These are phyloP conservation scores for Alternaria conjuncta DNA, from an alignment of 2,329 filamentous ascomycete species.

Conservation along the genomic window DNA sequence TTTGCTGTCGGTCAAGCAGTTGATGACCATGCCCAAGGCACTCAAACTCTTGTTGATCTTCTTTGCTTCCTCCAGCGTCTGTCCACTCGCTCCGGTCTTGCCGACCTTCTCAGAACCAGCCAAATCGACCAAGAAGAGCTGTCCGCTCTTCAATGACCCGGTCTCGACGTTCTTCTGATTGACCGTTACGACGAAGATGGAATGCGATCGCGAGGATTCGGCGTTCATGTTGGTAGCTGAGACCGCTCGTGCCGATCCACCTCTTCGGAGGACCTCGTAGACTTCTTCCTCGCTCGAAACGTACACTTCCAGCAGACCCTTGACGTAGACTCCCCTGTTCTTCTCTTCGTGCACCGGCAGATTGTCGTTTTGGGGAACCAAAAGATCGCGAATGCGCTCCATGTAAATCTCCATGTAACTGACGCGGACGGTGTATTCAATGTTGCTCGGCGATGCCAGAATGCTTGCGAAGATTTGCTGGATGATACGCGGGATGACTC, in stretches of 20 bases:
- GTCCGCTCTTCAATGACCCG: slow-evolving; percentile 92
- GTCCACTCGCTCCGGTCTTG: slow-evolving; percentile 96
- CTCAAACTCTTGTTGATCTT: slow-evolving; percentile 99
- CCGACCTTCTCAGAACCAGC: slow-evolving; percentile 98
- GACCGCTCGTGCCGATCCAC: slow-evolving; percentile 87
- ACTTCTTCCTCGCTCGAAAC: slow-evolving; percentile 95
- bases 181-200: slow-evolving; percentile 96
- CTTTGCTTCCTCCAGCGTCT: slow-evolving; percentile 97
- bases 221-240: slow-evolving; percentile 99
- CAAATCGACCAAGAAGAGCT: slow-evolving; percentile 96
- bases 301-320: slow-evolving; percentile 92
- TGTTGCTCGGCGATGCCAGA: slow-evolving; percentile 85
- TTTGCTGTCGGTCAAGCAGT: slow-evolving; percentile 94
- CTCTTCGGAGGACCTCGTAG: slow-evolving; percentile 94
- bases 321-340: slow-evolving; percentile 94
- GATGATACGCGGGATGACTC: slow-evolving; percentile 95
- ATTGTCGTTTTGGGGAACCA: slow-evolving; percentile 93
- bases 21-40: slow-evolving; percentile 98
- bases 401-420: slow-evolving; percentile 99
- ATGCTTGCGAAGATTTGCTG: slow-evolving; percentile 98
- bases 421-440: slow-evolving; percentile 98
- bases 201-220: slow-evolving; percentile 96
- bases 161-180: slow-evolving; percentile 98
- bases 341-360: slow-evolving; percentile 98
- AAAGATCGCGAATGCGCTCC: slow-evolving; percentile 94